A percentile compares a stretch with the other conserved stretches of the same genome.
Conservation (phyloP, 805 yeast genomes). For the Zygosaccharomyces siamensis region DNA sequence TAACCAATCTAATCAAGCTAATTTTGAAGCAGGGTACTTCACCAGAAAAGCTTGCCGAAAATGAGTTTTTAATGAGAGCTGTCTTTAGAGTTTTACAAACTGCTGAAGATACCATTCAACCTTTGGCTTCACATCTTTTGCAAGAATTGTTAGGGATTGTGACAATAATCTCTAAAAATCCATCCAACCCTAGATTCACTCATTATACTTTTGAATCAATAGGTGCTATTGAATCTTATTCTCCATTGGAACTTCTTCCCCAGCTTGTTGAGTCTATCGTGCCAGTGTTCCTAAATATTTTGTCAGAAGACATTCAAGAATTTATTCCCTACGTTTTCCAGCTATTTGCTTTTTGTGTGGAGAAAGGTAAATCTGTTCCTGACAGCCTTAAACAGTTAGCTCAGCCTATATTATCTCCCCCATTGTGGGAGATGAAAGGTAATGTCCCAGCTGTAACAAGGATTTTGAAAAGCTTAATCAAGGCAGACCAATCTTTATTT, state of each 20-base stretch:
- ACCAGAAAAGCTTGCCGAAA: slow-evolving; percentile 92
- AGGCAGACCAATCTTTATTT: slow-evolving; percentile 35
- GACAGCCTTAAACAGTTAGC: slow-evolving; percentile 58
- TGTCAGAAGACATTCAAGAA: slow-evolving; percentile 86
- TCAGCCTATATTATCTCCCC: slow-evolving; percentile 82
- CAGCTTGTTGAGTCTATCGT: slow-evolving; percentile 45
- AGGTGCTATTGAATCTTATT: slow-evolving; percentile 63
- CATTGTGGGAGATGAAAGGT: slow-evolving; percentile 89
- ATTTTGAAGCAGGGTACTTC: slow-evolving; percentile 54
- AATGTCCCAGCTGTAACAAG: slow-evolving; percentile 91
- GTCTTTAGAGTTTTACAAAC: slow-evolving; percentile 76
- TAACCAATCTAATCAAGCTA: slow-evolving; percentile 61
- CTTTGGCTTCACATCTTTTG: slow-evolving; percentile 44
- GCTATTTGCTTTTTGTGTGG: slow-evolving; percentile 74
- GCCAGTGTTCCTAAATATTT: slow-evolving; percentile 60
- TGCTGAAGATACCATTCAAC: slow-evolving; percentile 58
- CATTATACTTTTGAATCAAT: slow-evolving; percentile 89
- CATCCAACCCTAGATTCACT: slow-evolving; percentile 90
- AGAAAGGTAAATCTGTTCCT: slow-evolving; percentile 52
- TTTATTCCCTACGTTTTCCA: slow-evolving; percentile 92
- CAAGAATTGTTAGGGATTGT: slow-evolving; percentile 67
- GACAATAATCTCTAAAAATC: slow-evolving; percentile 71
- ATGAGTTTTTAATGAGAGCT: slow-evolving; percentile 87
- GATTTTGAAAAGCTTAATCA: slow-evolving; percentile 62
- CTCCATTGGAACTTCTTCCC: slow-evolving; percentile 31